Percentiles rank a stretch among this genome's conserved stretches.
Conservation (phyloP, 768 basidiomycete genomes). For the Lactarius pseudohatsudake region DNA sequence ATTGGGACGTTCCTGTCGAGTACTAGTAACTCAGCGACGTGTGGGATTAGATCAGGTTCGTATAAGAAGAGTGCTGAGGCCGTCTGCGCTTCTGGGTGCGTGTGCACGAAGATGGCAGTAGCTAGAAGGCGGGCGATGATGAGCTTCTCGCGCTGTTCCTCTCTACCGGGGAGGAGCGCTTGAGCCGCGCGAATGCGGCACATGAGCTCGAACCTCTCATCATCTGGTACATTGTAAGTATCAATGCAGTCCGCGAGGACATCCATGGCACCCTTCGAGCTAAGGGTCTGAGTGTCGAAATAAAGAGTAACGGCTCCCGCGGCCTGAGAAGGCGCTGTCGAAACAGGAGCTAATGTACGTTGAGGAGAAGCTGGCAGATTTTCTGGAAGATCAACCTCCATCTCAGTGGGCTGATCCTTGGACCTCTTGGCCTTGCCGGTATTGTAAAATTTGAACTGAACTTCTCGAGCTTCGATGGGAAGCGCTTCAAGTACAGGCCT, state of each 20-base stretch:
- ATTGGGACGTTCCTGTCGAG: constrained; percentile 71
- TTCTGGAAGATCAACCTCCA: constrained; percentile 52
- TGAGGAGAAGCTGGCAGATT: constrained; percentile 44
- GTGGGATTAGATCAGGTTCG: constrained; percentile 88
- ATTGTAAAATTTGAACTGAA: constrained; percentile 79
- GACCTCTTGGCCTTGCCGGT: constrained; percentile 43
- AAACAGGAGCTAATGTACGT: constrained; percentile 34
- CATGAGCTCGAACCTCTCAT: constrained; percentile 85
- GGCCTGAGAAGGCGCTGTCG: constrained; percentile 34
- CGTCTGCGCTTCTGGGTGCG: constrained; percentile 75
- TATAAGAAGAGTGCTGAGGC: constrained; percentile 85
- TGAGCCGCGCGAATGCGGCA: constrained; percentile 83
- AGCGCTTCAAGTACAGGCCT: constrained; percentile 56
- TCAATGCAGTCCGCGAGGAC: constrained; percentile 75
- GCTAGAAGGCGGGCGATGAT: constrained; percentile 80
- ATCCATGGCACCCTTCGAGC: constrained; percentile 65
- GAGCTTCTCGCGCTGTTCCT: constrained; percentile 73
- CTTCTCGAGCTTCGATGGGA: constrained; percentile 73
- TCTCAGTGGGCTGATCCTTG: constrained; percentile 40
- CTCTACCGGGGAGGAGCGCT: constrained; percentile 57
- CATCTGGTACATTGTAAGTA: constrained; percentile 64
- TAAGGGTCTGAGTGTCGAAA: constrained; percentile 59
- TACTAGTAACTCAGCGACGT: constrained; percentile 87
- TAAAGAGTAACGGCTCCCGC: constrained; percentile 58
- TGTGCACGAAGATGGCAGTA: constrained; percentile 89